A percentile compares a stretch with the other conserved stretches of the same genome.
Evolutionary conservation across 305 asterid species (phyloP).

Genomic region (Fraxinus ornus): DNA sequence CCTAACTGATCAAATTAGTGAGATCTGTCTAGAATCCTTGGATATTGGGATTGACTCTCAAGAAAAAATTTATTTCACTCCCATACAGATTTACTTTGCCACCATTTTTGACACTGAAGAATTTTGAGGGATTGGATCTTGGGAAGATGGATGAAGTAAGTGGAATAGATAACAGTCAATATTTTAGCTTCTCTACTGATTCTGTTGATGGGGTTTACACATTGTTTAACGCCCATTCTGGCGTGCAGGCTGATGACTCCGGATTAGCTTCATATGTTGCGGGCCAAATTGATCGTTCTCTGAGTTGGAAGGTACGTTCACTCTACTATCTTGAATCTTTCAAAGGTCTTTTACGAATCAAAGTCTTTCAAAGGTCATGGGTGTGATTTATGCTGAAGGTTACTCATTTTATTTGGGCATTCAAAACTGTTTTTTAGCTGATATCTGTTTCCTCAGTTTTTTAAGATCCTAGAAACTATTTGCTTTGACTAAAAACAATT

Average conservation of each 20-base stretch:
- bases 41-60: not conserved
- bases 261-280: constrained; percentile 92
- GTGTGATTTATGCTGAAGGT: not conserved
- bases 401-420: not conserved
- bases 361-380: not conserved
- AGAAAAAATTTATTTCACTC: constrained; percentile 1
- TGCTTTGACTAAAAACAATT: not conserved
- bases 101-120: constrained; percentile 72
- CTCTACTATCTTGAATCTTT: not conserved
- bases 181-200: not conserved
- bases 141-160: constrained; percentile 82
- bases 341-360: not conserved
- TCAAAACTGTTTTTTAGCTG: not conserved
- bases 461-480: not conserved
- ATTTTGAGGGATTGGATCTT: constrained; percentile 85
- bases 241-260: constrained; percentile 67
- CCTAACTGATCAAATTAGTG: not conserved
- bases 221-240: constrained; percentile 19
- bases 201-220: not conserved
- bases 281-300: constrained; percentile 85
- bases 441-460: not conserved
- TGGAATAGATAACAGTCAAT: not conserved
- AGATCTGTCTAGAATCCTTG: not conserved
- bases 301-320: constrained; percentile 67
- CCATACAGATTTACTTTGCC: constrained; percentile 71